phyloP scores from a whole-genome alignment of 495 filamentous ascomycete species.

The Aspergillus panamensis region DNA sequence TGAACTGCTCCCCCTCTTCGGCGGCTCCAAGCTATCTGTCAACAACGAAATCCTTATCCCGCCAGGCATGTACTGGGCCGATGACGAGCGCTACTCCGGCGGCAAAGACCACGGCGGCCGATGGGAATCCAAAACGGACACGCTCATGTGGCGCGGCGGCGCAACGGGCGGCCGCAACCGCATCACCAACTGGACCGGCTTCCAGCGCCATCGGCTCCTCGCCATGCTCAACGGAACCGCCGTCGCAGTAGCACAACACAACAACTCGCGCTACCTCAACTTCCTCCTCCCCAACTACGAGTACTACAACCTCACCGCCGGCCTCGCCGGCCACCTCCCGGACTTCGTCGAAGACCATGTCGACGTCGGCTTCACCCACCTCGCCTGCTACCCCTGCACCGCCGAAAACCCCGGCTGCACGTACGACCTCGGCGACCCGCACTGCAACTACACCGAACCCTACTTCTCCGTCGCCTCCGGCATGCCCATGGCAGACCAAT shows the following conservation, averaged over 20 bases:
- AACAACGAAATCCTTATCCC: slow-evolving; percentile 76
- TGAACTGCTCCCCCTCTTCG: slow-evolving; percentile 62
- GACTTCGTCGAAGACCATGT: slow-evolving; percentile 13
- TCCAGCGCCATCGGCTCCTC: slow-evolving; percentile 47
- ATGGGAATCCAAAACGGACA: slow-evolving; percentile 53
- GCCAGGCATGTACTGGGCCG: slow-evolving; percentile 62
- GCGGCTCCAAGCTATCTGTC: slow-evolving; percentile 62
- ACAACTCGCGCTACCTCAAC: slow-evolving; percentile 17
- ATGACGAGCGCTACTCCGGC: slow-evolving; percentile 58
- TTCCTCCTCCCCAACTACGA: slow-evolving; percentile 22
- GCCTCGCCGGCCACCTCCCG: slow-evolving; percentile 4
- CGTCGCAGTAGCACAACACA: slow-evolving; percentile 36
- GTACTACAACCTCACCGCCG: slow-evolving; percentile 14
- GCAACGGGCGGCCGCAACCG: slow-evolving; percentile 38
- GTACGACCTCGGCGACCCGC: slow-evolving; percentile 28
- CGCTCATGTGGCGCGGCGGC: slow-evolving; percentile 48
- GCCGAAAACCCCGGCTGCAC: slow-evolving; percentile 5
- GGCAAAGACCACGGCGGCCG: slow-evolving; percentile 38
- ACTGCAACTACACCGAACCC: slow-evolving; percentile 49
- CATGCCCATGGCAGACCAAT: slow-evolving; percentile 49
- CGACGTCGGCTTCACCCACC: slow-evolving; percentile 17
- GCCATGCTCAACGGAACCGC: slow-evolving; percentile 61
- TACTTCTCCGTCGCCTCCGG: slow-evolving; percentile 38
- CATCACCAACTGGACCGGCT: slow-evolving; percentile 29
- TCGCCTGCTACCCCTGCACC: not conserved